Base-by-base conservation (phyloP, 2,329 filamentous ascomycete genomes). In the Colletotrichum cereale region DNA sequence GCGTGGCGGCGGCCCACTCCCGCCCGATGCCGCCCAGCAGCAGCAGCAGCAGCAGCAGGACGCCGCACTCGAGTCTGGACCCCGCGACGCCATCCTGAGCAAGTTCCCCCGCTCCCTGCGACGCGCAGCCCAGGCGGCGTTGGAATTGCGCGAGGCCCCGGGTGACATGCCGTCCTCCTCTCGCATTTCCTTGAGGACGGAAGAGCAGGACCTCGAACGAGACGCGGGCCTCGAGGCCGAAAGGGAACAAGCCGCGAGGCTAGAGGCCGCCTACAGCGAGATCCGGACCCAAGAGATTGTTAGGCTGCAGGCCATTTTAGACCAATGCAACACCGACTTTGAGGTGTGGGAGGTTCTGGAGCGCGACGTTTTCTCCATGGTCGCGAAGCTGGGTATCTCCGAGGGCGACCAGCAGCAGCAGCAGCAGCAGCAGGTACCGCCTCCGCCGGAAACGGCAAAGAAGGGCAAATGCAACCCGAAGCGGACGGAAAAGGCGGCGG, bases 331-430 rank as follows among this genome's bases (percentile, higher is more conserved):
- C 69, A 88, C 88, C 0, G 93, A 95, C 75, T 81, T 86, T 26
- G 88, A 89, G 62, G 83, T 94, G 12, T 95, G 92, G 92, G 79
- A 88, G 8, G 80, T 92, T 3, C 84, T 95, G 78, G 89, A 93
- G 72, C 78, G 82, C 5, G 87, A 94, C 62, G 90, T 95, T 16
- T 93, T 95, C 75, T 83, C 86, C 1, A 80, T 91, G 73, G 86
- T 91, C 0, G 77, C 80, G 4, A 86, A 83, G 70, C 80, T 94
- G 26, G 87, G 89, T 14, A 83, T 93, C 16, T 78, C 82, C 64
- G 78, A 82, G 34, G 44, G 72, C 14, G 40, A 67, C 21, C 31
- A 47, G 18, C 34, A 66, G 38, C 6, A 8, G 11, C 24, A 72
- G 50, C 42, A 47, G 18, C 34, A 66, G 38, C 6, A 8, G 11